These are phyloP conservation scores for Strigomonas oncopelti DNA, from an alignment of 208 protist species.

Conservation along the genomic window DNA sequence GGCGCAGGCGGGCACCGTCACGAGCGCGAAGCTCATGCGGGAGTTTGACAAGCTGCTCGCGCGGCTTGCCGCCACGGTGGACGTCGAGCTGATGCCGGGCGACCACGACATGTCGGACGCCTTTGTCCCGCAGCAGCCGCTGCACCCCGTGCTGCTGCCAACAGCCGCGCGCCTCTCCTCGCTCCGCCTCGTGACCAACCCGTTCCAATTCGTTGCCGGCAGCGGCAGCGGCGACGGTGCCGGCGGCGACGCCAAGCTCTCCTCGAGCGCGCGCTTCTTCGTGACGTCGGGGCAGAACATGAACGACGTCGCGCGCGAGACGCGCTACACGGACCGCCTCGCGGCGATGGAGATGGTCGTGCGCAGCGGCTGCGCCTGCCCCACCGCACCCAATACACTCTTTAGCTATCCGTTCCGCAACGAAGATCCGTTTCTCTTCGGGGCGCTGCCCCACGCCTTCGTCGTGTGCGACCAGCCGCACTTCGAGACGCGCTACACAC, in stretches of 20 bases:
- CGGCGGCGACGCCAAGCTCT: not conserved
- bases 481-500: slow-evolving; percentile 65
- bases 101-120: slow-evolving; percentile 86
- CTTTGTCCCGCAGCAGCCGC: slow-evolving; percentile 90
- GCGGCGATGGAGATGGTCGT: slow-evolving; percentile 77
- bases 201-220: slow-evolving; percentile 62
- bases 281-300: slow-evolving; percentile 86
- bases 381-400: slow-evolving; percentile 90
- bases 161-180: slow-evolving; percentile 62
- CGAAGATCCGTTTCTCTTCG: slow-evolving; percentile 85
- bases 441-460: slow-evolving; percentile 69
- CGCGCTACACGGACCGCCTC: slow-evolving; percentile 40
- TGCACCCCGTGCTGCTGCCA: slow-evolving; percentile 85
- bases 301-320: slow-evolving; percentile 78
- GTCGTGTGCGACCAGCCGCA: slow-evolving; percentile 83
- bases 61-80: slow-evolving; percentile 55
- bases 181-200: slow-evolving; percentile 79
- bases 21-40: slow-evolving; percentile 64
- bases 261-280: slow-evolving; percentile 44
- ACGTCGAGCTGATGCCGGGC: slow-evolving; percentile 90
- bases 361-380: slow-evolving; percentile 72
- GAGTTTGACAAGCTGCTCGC: slow-evolving; percentile 69
- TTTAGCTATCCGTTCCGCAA: slow-evolving; percentile 88
- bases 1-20: slow-evolving; percentile 27
- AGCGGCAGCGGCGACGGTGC: slow-evolving; percentile 12